Conservation (phyloP, 2,329 filamentous ascomycete genomes). For the Trichophyton benhamiae region DNA sequence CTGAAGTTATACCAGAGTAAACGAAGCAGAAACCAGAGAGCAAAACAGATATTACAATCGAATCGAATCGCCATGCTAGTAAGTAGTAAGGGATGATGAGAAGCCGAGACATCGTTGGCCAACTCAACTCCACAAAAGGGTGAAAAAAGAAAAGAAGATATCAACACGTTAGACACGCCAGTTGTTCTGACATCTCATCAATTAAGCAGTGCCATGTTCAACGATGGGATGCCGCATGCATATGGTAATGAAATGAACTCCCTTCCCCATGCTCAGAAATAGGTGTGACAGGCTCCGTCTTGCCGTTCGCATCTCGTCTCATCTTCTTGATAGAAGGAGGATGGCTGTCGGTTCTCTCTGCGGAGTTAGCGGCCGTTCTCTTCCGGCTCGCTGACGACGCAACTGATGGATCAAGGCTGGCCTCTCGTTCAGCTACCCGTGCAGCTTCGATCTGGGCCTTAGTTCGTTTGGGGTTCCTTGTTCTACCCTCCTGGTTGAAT, state of each 20-base stretch:
- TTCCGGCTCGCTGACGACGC: neutral
- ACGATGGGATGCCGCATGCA: neutral
- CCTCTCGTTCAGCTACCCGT: conserved; percentile 15
- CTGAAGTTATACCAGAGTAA: neutral
- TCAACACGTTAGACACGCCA: neutral
- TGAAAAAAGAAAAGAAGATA: neutral
- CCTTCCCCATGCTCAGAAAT: conserved; percentile 2
- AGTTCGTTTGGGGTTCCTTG: conserved; percentile 33
- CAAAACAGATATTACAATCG: neutral
- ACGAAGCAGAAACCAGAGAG: neutral
- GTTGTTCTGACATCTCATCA: neutral
- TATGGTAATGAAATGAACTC: neutral
- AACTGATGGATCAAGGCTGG: conserved; percentile 1
- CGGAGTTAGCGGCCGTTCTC: neutral
- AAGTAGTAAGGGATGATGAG: neutral
- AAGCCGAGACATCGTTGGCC: neutral
- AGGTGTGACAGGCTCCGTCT: conserved; percentile 4
- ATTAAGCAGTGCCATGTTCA: no score
- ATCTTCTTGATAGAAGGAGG: conserved; percentile 1
- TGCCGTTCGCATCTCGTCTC: conserved; percentile 1
- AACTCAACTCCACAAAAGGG: neutral
- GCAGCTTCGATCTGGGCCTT: conserved; percentile 35
- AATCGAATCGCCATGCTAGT: neutral
- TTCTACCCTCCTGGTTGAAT: conserved; percentile 33
- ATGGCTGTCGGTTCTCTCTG: neutral